phyloP scores from a whole-genome alignment of 176 grass and related monocot genomes.

The Carex pumila region DNA sequence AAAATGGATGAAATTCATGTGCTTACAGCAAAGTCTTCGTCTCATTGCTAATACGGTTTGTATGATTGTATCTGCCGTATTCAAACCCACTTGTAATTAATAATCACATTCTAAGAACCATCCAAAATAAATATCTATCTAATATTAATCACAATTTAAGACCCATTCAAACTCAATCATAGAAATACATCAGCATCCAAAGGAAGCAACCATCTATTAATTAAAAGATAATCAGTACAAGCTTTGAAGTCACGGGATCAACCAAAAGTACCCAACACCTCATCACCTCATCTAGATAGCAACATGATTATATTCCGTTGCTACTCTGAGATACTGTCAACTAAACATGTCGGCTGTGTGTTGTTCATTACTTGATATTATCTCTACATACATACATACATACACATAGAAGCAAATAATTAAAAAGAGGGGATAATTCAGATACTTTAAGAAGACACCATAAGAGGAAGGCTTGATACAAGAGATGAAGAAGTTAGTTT shows the following conservation, averaged over 20 bases:
- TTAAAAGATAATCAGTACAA: slow-evolving; percentile 17
- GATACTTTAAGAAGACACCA: background rate
- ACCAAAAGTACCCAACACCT: background rate
- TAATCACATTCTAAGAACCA: background rate
- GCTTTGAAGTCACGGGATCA: background rate
- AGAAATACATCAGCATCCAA: slow-evolving; percentile 1
- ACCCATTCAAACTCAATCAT: slow-evolving; percentile 17
- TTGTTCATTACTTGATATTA: background rate
- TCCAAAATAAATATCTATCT: background rate
- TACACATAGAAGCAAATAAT: background rate
- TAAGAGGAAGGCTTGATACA: background rate
- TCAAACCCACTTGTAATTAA: too few species aligned
- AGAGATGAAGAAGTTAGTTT: background rate
- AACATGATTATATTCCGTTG: background rate
- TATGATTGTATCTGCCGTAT: too few species aligned
- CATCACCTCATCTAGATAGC: background rate
- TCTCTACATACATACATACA: background rate
- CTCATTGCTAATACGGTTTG: too few species aligned
- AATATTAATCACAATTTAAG: background rate
- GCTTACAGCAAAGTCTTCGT: background rate
- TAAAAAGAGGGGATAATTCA: background rate
- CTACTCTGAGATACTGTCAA: background rate
- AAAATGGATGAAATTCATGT: background rate
- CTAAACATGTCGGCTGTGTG: background rate
- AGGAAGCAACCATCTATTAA: slow-evolving; percentile 7